Percentiles rank a stretch among this genome's conserved stretches.
phyloP scores from a whole-genome alignment of 805 yeast species.

The Tetrapisispora fleetii region DNA sequence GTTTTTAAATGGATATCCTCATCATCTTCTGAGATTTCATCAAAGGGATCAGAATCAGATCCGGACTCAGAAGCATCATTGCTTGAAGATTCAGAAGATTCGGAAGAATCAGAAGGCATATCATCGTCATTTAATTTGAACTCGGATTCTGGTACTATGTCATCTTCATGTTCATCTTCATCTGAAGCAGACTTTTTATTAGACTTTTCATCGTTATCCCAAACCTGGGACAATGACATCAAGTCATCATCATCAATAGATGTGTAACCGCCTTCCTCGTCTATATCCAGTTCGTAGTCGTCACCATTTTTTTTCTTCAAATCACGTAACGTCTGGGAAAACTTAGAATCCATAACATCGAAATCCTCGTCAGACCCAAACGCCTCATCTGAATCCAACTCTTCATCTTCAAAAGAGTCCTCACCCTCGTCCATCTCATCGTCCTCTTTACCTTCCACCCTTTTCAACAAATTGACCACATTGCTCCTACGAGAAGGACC shows the following conservation, averaged over 20 bases:
- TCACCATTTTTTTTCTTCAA: constrained; percentile 32
- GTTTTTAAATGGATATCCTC: constrained; percentile 48
- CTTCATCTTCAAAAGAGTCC: constrained; percentile 46
- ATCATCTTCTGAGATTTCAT: constrained; percentile 36
- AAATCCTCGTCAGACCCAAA: constrained; percentile 72
- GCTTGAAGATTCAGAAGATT: constrained; percentile 5
- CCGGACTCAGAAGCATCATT: constrained; percentile 14
- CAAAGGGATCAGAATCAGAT: constrained; percentile 25
- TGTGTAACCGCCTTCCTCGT: constrained; percentile 48
- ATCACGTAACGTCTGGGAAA: constrained; percentile 62
- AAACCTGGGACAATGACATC: constrained; percentile 72
- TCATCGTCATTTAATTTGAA: constrained; percentile 17
- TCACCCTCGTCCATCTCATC: constrained; percentile 22
- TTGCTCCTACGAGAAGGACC: constrained; percentile 24
- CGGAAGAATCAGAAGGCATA: constrained; percentile 4
- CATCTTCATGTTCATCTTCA: constrained; percentile 15
- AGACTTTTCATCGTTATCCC: constrained; percentile 65
- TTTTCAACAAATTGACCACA: constrained; percentile 31
- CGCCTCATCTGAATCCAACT: constrained; percentile 80
- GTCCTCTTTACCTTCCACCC: constrained; percentile 5
- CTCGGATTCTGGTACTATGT: constrained; percentile 6
- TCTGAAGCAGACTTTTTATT: neutral
- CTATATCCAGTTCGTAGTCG: constrained; percentile 27
- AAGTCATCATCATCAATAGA: constrained; percentile 71
- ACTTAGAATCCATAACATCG: constrained; percentile 52